Conservation (phyloP, 2,329 filamentous ascomycete species). For the Fusarium nodosum region DNA sequence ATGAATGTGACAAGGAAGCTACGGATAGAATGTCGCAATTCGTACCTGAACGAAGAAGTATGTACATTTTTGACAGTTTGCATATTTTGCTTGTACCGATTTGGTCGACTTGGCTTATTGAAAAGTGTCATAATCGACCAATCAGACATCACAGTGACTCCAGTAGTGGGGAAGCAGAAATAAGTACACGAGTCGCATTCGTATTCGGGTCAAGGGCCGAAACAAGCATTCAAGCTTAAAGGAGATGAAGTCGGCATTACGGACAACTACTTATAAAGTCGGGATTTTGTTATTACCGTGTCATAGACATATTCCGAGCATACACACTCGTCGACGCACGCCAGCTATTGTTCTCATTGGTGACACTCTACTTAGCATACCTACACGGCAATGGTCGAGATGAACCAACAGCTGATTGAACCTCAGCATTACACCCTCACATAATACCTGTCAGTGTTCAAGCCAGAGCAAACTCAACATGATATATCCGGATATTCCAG, state of each 20-base stretch:
- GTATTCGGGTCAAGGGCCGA: constrained; percentile 19
- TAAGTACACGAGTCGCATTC: constrained; percentile 5
- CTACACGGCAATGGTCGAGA: too few species aligned
- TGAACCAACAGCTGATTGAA: too few species aligned
- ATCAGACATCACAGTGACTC: background rate
- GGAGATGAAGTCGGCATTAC: constrained; percentile 19
- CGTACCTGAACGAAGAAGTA: background rate
- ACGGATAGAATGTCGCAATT: background rate
- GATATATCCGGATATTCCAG: constrained; percentile 32
- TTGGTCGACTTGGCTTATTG: background rate
- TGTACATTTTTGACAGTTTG: background rate
- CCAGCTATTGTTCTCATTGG: background rate
- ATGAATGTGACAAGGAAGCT: background rate
- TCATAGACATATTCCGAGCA: too few species aligned
- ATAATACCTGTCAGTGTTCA: too few species aligned
- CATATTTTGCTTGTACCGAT: background rate
- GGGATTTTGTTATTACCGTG: too few species aligned
- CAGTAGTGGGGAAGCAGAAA: background rate
- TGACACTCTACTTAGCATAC: background rate
- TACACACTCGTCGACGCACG: background rate
- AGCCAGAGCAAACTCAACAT: too few species aligned
- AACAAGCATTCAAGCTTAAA: background rate
- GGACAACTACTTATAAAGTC: too few species aligned
- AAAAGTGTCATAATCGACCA: background rate
- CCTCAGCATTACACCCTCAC: too few species aligned